Evolutionary conservation across 208 protist genomes (phyloP), one percentile per base, ranked within the genome.

Genomic region (Tetramitus jugosus): DNA sequence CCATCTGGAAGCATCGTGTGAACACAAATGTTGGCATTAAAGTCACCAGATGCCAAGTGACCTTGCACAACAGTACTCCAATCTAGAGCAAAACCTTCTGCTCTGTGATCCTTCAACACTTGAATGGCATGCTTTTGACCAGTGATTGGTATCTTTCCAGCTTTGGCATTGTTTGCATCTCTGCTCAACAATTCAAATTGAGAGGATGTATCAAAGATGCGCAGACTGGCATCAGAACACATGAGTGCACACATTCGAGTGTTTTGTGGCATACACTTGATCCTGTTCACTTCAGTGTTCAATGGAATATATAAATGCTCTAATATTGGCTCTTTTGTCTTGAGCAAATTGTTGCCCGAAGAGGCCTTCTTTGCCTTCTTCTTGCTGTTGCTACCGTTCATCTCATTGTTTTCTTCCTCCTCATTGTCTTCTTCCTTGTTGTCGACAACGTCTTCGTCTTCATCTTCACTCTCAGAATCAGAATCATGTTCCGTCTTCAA

Each of bases 81-180:
- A 85, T 95, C 94, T n/a, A 99, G 84, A 8, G 93, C 93, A 82
- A 93, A 98, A 53, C 96, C 96, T 88, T 98, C 95, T 39, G 88
- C 92, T 74, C 81, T 83, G 84, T 98, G 95, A n/a, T n/a, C n/a
- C n/a, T n/a, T n/a, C n/a, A n/a, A n/a, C n/a, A n/a, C n/a, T n/a
- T n/a, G n/a, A n/a, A n/a, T n/a, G n/a, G n/a, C n/a, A n/a, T n/a
- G n/a, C 10, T 90, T 80, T 69, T 91, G 82, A 39, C 23, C n/a
- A 53, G 67, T 29, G 53, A 67, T 56, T 45, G 90, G 84, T 26
- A 86, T 91, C 81, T 92, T 91, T 37, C 87, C 81, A 31, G 91
- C 81, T 49, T 82, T 71, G 31, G 79, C 31, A 33, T 7, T 49
- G n/a, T 65, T 69, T n/a, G 29, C 68, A 26, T 52, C 79, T 86